Base-by-base conservation (phyloP, 257 asterid species). In the Orobanche coerulescens region DNA sequence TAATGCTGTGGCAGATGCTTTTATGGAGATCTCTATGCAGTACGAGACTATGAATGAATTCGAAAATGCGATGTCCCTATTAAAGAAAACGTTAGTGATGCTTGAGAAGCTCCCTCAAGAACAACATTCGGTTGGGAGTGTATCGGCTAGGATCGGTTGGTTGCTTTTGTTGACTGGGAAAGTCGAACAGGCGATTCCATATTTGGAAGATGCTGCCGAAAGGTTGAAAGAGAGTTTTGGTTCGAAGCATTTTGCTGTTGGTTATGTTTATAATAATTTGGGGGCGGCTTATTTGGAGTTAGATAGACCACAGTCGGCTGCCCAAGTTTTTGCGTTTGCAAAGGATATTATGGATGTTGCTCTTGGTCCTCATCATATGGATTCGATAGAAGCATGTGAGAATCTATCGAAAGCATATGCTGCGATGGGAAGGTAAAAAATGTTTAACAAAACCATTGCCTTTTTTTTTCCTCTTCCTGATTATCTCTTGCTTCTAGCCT, bases 391-490 rank as follows among this genome's bases (percentile, higher is more conserved):
- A 66, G 85, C 94, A 8, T 85, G 84, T 48, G 87, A 79, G 79
- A 92, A 88, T 70, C 86, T 88, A 61, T 88, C 96, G n/a, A 92
- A 79, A 74, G 95, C 98, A n/a, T 88, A 92, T 74, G 87, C 90
- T 48, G 87, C 94, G 57, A 79, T 88, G 87, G 82, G 80, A 75
- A 88, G 92, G 97, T 88, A 71, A 75, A 54, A 28, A 2, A 19
- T 26, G 25, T 15, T 39, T 23, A 3, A 23, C 13, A 13, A 47
- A 62, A 22, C 64, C 59, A 6, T 58, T 6, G 12, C 40, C 26
- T n/a, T n/a, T n/a, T n/a, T n/a, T n/a, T n/a, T n/a, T n/a, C n/a
- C n/a, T n/a, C n/a, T n/a, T n/a, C n/a, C n/a, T 49, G 28, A 30
- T 71, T 52, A n/a, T 67, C 46, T 13, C 12, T 36, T 44, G 22